Evolutionary conservation across 1,139 yeast genomes (phyloP), one percentile per base, ranked within the genome.

Genomic region (Pichia cactophila): DNA sequence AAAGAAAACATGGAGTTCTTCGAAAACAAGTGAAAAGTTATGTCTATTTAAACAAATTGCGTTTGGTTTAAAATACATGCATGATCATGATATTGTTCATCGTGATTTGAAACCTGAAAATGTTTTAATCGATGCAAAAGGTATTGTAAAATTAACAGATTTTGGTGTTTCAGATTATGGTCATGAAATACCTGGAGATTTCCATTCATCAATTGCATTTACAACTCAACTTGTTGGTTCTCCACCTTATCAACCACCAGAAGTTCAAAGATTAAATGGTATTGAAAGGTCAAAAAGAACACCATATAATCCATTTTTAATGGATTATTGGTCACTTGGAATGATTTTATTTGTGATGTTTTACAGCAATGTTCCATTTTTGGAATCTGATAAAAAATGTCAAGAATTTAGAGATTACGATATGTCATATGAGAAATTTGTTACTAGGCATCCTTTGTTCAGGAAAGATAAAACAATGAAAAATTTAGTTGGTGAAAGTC

Each of bases 161-260:
- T 85, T 85, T 65, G 94, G 94, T 54, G 86, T 82, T 16, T 78
- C 86, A 48, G 83, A 78, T 49, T 82, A 76, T 67, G 86, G 82
- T 28, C 84, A 81, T 62, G 75, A 68, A 49, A 69, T 66, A 20
- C 80, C 80, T 0, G 77, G 77, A 10, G 82, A 84, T 65, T 70
- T 78, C 33, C 57, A 68, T 1, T 70, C 79, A n/a, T 75, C 77
- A 5, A 56, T 82, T 8, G 78, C 73, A 55, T 52, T 68, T 44
- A 74, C 80, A 17, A 69, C 74, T 10, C 67, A 79, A 9, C 78
- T 77, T 66, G 88, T 85, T 50, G 94, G 94, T 2, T 83, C 90
- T 2, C 88, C 92, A 2, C 94, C 94, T 3, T 85, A 84, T 62
- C 78, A 85, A 7, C 84, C 92, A 5, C 94, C 94, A 0, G 94